phyloP scores from a whole-genome alignment of 805 yeast genomes.

The Teunomyces aglyptinius region DNA sequence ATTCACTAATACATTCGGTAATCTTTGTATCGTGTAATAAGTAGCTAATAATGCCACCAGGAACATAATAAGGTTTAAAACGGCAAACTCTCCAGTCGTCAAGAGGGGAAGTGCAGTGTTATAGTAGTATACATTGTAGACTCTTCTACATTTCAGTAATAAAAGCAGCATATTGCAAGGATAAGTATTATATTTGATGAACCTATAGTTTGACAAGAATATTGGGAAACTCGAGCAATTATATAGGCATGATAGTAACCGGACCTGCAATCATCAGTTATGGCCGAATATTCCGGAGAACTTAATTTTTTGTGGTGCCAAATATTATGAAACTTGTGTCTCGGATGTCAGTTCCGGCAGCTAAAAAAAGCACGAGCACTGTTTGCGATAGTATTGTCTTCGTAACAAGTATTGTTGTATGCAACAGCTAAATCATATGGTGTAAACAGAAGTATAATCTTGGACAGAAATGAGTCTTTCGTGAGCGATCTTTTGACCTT shows the following conservation, averaged over 20 bases:
- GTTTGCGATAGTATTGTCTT: constrained; percentile 17
- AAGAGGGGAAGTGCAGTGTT: constrained; percentile 29
- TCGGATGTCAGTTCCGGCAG: not conserved
- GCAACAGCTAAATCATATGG: not conserved
- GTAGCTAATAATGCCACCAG: constrained; percentile 10
- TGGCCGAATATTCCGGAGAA: constrained; percentile 1
- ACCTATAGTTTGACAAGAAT: too few species aligned
- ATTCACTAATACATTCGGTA: constrained; percentile 11
- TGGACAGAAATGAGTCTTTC: not conserved
- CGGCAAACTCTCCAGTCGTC: constrained; percentile 19
- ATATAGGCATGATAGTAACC: not conserved
- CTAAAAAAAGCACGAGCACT: constrained; percentile 5
- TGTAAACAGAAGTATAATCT: not conserved
- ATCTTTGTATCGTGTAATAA: constrained; percentile 14
- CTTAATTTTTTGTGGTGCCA: not conserved
- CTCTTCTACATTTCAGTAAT: not conserved
- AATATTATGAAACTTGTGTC: not conserved
- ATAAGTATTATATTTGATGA: too few species aligned
- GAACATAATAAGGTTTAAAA: constrained; percentile 16
- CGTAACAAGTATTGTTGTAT: constrained; percentile 9
- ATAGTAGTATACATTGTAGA: constrained; percentile 22
- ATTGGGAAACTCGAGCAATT: not conserved
- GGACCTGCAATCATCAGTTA: not conserved
- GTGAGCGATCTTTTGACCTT: not conserved
- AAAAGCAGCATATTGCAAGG: not conserved